A percentile compares a stretch with the other conserved stretches of the same genome.
Evolutionary conservation across 2,329 filamentous ascomycete genomes (phyloP).

Genomic region (Dryadomyces quercus-mongolicae): DNA sequence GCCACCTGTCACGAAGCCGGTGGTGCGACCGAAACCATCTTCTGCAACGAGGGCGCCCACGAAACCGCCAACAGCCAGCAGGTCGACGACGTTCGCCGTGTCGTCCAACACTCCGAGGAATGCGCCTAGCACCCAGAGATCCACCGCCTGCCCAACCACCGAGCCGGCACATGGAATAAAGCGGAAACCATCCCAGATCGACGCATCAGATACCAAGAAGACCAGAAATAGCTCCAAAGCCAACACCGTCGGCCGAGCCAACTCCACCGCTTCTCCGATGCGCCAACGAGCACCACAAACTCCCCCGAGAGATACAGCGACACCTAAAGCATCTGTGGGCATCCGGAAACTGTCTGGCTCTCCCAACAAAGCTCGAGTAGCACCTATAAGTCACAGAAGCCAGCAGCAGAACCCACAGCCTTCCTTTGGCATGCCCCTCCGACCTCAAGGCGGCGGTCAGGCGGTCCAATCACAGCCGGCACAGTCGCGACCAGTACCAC

Average conservation of each 20-base stretch:
- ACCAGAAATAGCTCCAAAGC: not conserved
- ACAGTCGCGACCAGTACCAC: not conserved
- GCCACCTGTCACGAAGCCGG: conserved; percentile 1
- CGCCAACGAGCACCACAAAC: conserved; percentile 5
- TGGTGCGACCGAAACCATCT: not conserved
- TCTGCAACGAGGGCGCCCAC: not conserved
- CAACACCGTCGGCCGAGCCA: not conserved
- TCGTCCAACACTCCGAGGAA: not conserved
- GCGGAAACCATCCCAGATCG: conserved; percentile 7
- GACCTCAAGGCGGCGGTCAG: not conserved
- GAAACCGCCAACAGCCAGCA: not conserved
- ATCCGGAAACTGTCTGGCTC: conserved; percentile 3
- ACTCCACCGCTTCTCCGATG: not conserved
- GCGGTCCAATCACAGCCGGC: not conserved
- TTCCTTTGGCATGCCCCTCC: conserved; percentile 3
- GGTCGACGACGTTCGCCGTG: not conserved
- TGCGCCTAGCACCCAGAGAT: not conserved
- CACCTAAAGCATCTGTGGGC: not conserved
- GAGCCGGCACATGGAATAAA: conserved; percentile 8
- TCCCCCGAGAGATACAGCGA: conserved; percentile 1
- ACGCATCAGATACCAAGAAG: not conserved
- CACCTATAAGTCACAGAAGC: not conserved
- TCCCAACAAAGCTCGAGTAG: conserved; percentile 1
- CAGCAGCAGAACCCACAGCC: not conserved
- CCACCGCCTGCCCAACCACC: not conserved